Evolutionary conservation across 352 stramenopile genomes (phyloP), one percentile per base, ranked within the genome.

Genomic region (Phytophthora chlamydospora): DNA sequence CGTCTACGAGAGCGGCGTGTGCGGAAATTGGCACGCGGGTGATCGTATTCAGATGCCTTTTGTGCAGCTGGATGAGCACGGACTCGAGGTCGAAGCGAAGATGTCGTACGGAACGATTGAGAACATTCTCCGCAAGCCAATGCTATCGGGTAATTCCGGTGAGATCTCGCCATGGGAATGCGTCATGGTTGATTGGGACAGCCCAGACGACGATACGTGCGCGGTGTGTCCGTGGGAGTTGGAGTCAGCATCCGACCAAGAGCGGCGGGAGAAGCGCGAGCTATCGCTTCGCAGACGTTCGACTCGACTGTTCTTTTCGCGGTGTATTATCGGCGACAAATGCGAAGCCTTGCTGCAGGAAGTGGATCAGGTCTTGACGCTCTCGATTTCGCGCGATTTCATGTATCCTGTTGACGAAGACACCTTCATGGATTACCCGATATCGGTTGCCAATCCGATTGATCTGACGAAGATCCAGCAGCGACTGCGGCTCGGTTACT

Each of bases 381-480:
- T 94, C 17, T 83, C 74, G 12, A 87, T 93, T 46, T 80, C 87
- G 3, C 78, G 75, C 9, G 87, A 92, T 50, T 97, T 97, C 35
- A 77, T 93, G 11, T 75, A 91, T 40, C 85, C 89, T 1, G 89
- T 97, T 5, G 73, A 85, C 39, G 78, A 80, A 62, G 77, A 78
- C 29, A 72, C 66, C 17, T 95, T 93, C 29, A 65, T 86, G 13
- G 86, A 95, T 51, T 97, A 97, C 47, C 62, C 87, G 42, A 84
- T 90, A 13, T 91, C 83, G 19, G 68, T 97, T 21, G 83, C 87
- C 2, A 95, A 96, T 50, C 84, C 87, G 2, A 89, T 97, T 34
- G 88, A 97, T 58, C 62, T 97, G 31, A 88, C 71, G 5, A 87
- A 90, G 62, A 93, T 97, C 36, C 76, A 81, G 11, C 67, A 80